Percentiles rank a stretch among this genome's conserved stretches.
Conservation (phyloP, 805 yeast genomes). For the Candida coquimbonensis region DNA sequence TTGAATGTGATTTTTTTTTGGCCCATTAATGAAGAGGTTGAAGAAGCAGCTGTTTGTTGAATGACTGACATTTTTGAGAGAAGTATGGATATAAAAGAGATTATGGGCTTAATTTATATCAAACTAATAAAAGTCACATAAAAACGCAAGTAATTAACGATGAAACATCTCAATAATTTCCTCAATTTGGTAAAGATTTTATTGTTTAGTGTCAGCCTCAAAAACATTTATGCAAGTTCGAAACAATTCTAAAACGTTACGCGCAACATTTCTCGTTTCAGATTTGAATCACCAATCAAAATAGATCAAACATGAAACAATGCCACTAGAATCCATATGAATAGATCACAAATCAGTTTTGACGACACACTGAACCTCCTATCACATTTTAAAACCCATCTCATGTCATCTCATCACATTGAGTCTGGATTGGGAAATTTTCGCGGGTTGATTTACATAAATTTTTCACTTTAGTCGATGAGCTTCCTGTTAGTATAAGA, state of each 20-base stretch:
- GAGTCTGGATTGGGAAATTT: neutral
- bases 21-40: conserved; percentile 1
- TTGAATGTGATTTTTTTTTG: conserved; percentile 54
- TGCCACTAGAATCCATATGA: too few species aligned
- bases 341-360: too few species aligned
- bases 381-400: too few species aligned
- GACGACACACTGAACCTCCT: too few species aligned
- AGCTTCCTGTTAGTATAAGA: neutral
- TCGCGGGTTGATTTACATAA: neutral
- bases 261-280: neutral
- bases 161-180: neutral
- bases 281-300: neutral
- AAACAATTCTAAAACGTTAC: neutral
- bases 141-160: neutral
- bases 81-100: too few species aligned
- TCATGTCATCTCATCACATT: neutral
- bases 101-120: neutral
- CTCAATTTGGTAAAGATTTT: too few species aligned
- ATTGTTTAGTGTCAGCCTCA: neutral
- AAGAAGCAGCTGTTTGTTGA: too few species aligned
- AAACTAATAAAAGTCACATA: neutral
- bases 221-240: neutral
- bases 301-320: too few species aligned
- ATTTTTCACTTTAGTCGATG: neutral
- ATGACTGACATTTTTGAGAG: too few species aligned